Percentiles rank a stretch among this genome's conserved stretches.
Conservation (phyloP, 805 yeast species). For the Lipomyces starkeyi region DNA sequence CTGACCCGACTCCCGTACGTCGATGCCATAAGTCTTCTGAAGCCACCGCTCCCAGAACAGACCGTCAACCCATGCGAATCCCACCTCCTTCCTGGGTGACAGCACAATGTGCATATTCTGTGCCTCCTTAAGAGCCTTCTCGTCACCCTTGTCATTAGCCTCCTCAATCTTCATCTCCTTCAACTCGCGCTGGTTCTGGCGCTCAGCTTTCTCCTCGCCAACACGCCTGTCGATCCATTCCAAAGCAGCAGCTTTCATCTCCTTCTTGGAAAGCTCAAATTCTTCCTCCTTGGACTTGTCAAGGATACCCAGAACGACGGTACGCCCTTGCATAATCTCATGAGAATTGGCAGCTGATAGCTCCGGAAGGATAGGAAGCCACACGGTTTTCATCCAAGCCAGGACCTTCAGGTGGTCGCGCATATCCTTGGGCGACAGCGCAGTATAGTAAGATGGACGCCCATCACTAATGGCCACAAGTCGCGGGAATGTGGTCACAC, state of each 20-base stretch:
- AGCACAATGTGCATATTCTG: conserved; percentile 42
- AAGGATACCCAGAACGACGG: conserved; percentile 45
- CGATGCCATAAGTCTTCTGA: conserved; percentile 42
- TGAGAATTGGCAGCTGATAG: conserved; percentile 47
- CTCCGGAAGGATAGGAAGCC: conserved; percentile 48
- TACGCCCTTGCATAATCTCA: conserved; percentile 42
- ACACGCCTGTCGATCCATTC: conserved; percentile 41
- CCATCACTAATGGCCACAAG: conserved; percentile 44
- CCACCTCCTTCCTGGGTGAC: conserved; percentile 40
- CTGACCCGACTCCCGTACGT: conserved; percentile 36
- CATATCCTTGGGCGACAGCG: conserved; percentile 45
- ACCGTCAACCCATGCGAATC: conserved; percentile 49
- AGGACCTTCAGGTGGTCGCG: conserved; percentile 43
- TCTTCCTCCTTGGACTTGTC: conserved; percentile 42
- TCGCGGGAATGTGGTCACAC: conserved; percentile 44
- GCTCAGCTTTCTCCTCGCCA: conserved; percentile 39
- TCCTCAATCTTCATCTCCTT: conserved; percentile 45
- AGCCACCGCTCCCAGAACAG: conserved; percentile 47
- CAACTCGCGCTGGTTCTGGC: conserved; percentile 42
- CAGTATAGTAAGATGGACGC: conserved; percentile 42
- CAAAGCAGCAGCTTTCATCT: conserved; percentile 44
- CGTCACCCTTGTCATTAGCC: conserved; percentile 45
- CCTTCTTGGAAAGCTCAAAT: conserved; percentile 40
- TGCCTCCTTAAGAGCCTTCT: conserved; percentile 43
- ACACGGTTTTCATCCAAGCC: conserved; percentile 45